Base-by-base conservation (phyloP, 805 yeast species). In the Pichia thaimueangensis region DNA sequence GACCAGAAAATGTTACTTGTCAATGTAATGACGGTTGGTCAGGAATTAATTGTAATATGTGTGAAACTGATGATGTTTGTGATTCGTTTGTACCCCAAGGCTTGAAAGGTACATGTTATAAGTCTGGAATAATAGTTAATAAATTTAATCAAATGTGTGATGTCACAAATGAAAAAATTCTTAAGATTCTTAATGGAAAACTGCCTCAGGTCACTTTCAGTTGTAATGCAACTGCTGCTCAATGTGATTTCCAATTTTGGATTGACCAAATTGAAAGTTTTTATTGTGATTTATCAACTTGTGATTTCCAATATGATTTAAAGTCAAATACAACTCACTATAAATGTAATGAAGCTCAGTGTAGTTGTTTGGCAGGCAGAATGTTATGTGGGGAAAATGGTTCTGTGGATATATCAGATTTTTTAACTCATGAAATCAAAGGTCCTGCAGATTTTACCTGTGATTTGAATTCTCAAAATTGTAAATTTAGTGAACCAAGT, bases 381-480 rank as follows among this genome's bases (percentile, higher is more conserved):
- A 87, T 86, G 88, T 70, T 93, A 6, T 93, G 98, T 68, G 98
- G 98, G 29, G 84, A 87, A 54, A 74, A 78, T 8, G 97, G 97
- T 1, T 87, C 96, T 2, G 88, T 93, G 51, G 97, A 93, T 62
- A 86, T 93, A 24, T 82, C 95, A 1, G 97, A 91, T 43, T 93
- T 94, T 61, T 70, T 93, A 47, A 78, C 88, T 2, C 93, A 89
- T 57, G 85, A 95, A 5, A 88, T 93, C 47, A 68, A 67, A 30
- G 98, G 98, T 2, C 98, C 98, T 0, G 98, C 96, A 25, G 89
- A 84, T 48, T 88, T 93, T 55, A 65, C 78, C 4, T 93, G 98
- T 65, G 86, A 87, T 59, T 60, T 85, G 19, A 60, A 64, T 6
- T 59, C 73, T 13, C 75, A 70, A 32, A 63, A 69, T 35, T 93